Evolutionary conservation across 805 yeast species (phyloP).

Genomic region (Blastobotrys chiropterorum): DNA sequence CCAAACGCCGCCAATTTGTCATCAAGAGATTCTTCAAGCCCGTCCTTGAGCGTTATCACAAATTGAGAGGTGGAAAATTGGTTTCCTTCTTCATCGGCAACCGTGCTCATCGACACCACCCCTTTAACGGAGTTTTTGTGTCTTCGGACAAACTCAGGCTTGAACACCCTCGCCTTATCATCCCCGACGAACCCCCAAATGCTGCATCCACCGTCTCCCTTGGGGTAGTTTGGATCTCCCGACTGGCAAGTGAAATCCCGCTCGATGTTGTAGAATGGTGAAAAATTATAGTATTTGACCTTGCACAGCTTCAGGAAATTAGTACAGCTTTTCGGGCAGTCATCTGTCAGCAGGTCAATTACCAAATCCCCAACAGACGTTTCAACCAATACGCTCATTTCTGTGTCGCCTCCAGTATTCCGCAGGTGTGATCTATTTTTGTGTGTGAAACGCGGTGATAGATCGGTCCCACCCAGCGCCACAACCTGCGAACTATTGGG

Average conservation of each 20-base stretch:
- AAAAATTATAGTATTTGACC: conserved; percentile 44
- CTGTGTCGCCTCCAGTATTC: no score
- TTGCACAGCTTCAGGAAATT: conserved; percentile 53
- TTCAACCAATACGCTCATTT: conserved; percentile 38
- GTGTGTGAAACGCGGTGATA: neutral
- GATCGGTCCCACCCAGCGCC: neutral
- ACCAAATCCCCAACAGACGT: conserved; percentile 45
- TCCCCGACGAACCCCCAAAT: conserved; percentile 26
- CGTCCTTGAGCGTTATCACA: conserved; percentile 33
- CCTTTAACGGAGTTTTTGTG: conserved; percentile 33
- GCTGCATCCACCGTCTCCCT: conserved; percentile 28
- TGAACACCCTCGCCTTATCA: conserved; percentile 10
- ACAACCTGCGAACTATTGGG: no score
- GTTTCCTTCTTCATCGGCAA: conserved; percentile 2
- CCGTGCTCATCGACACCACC: neutral
- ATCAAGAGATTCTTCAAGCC: conserved; percentile 24
- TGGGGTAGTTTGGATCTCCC: conserved; percentile 47
- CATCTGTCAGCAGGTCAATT: conserved; percentile 38
- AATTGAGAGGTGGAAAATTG: conserved; percentile 34
- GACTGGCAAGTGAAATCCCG: conserved; percentile 36
- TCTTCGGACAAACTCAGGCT: conserved; percentile 14
- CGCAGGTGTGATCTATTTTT: no score
- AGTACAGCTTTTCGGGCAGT: conserved; percentile 35
- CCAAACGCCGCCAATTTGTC: conserved; percentile 39
- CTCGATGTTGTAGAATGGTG: conserved; percentile 43